Evolutionary conservation across 1,284 basidiomycete genomes (phyloP).

Genomic region (Papiliotrema laurentii): DNA sequence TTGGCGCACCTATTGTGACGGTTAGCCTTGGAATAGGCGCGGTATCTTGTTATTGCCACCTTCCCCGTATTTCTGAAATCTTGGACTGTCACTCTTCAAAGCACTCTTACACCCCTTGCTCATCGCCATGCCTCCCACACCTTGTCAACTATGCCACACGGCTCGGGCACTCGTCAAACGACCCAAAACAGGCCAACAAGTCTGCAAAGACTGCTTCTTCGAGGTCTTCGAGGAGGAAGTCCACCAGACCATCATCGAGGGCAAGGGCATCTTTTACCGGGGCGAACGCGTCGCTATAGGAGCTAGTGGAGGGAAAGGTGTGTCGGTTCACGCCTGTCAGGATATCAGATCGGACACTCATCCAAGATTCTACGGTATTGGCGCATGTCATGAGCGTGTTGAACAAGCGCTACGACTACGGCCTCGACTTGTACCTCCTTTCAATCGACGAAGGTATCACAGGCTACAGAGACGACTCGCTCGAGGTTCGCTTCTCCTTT

Average conservation of each 20-base stretch:
- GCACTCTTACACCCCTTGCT: slow-evolving; percentile 13
- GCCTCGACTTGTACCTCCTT: slow-evolving; percentile 83
- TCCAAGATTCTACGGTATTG: slow-evolving; percentile 89
- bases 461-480: slow-evolving; percentile 93
- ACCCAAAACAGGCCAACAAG: slow-evolving; percentile 95
- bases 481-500: slow-evolving; percentile 58
- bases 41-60: background rate
- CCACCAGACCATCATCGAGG: slow-evolving; percentile 82
- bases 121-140: slow-evolving; percentile 39
- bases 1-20: background rate
- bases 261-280: slow-evolving; percentile 70
- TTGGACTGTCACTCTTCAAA: slow-evolving; percentile 1
- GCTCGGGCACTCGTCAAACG: slow-evolving; percentile 83
- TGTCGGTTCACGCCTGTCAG: slow-evolving; percentile 11
- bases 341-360: background rate
- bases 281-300: slow-evolving; percentile 96
- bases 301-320: slow-evolving; percentile 96
- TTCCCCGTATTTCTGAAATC: background rate
- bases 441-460: slow-evolving; percentile 99
- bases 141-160: slow-evolving; percentile 60
- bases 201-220: slow-evolving; percentile 94
- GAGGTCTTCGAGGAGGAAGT: slow-evolving; percentile 97
- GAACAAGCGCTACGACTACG: slow-evolving; percentile 91
- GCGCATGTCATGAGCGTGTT: slow-evolving; percentile 95
- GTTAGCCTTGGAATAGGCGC: too few species aligned